Evolutionary conservation across 1,284 basidiomycete species (phyloP), one percentile per base, ranked within the genome.

Genomic region (Sutorius eximius): DNA sequence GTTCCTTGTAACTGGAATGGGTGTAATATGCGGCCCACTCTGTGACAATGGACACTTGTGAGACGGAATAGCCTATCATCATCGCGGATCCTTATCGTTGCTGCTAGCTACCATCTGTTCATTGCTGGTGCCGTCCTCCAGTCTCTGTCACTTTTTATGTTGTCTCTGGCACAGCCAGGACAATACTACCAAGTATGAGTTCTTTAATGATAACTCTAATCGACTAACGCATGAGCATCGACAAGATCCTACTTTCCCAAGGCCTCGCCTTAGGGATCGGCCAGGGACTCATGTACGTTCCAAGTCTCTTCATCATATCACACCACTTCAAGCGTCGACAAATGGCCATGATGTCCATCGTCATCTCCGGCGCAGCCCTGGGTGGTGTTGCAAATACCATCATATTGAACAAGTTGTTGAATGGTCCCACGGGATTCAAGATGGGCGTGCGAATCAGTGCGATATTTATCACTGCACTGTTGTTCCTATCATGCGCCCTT

Each of bases 341-440:
- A 44, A 53, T 68, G n/a, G 47, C 61, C 10, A 62, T 65, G 30
- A 69, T 73, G 67, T 58, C 70, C 9, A 63, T 75, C 41, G 69
- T 62, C 12, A 47, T 64, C 11, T 67, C 67, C 6, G 74, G 75
- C 3, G 62, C 56, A 2, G 53, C 70, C 1, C 56, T 74, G 0
- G 74, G 75, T 20, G 67, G 67, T 10, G 53, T 71, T 22, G 48
- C 57, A 3, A 59, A 67, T 24, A 61, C 76, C 1, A 70, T 78
- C 53, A 75, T 78, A 71, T 53, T 78, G 42, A 78, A 78, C 57
- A 67, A 73, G 38, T 52, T 73, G 1, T 61, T 78, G 30, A 68
- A 67, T 32, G 59, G 64, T 13, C 51, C 53, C 10, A 24, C 67
- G 2, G 70, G 68, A 37, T 64, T 69, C 53, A 60, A 47, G 32